phyloP scores from a whole-genome alignment of 1,284 basidiomycete species.

The Malassezia yamatoensis region DNA sequence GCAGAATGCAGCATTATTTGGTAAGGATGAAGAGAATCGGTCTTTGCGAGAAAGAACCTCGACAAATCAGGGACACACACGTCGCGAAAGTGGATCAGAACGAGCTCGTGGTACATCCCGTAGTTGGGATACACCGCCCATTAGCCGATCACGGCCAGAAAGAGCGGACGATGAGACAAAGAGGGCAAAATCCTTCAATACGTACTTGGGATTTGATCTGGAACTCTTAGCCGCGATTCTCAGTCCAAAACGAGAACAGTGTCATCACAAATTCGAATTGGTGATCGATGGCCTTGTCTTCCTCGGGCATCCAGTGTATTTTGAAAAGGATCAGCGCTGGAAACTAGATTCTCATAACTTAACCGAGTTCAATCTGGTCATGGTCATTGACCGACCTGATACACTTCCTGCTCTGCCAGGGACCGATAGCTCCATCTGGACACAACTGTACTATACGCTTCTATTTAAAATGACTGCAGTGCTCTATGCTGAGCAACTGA shows the following conservation, averaged over 20 bases:
- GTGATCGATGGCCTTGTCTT: slow-evolving; percentile 86
- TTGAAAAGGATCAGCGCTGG: slow-evolving; percentile 26
- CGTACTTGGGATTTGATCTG: slow-evolving; percentile 66
- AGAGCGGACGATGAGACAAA: slow-evolving; percentile 2
- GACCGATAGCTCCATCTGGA: slow-evolving; percentile 31
- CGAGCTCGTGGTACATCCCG: slow-evolving; percentile 3
- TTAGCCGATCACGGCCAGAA: background rate
- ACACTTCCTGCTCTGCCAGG: slow-evolving; percentile 24
- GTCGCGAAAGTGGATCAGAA: background rate
- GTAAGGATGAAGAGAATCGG: slow-evolving; percentile 19
- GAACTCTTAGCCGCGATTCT: slow-evolving; percentile 73
- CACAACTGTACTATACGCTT: slow-evolving; percentile 41
- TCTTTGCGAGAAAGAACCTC: slow-evolving; percentile 8
- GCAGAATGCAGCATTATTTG: slow-evolving; percentile 21
- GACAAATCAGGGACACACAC: background rate
- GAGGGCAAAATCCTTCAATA: slow-evolving; percentile 49
- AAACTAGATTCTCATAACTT: slow-evolving; percentile 6
- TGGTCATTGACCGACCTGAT: slow-evolving; percentile 42
- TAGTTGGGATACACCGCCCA: slow-evolving; percentile 6
- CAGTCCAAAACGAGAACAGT: slow-evolving; percentile 65
- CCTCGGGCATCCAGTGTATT: slow-evolving; percentile 83
- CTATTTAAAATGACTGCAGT: slow-evolving; percentile 46
- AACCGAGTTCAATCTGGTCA: slow-evolving; percentile 40
- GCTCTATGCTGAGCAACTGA: slow-evolving; percentile 37
- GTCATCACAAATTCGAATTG: slow-evolving; percentile 89